These are phyloP conservation scores for Mycothermus thermophilus DNA, from an alignment of 495 filamentous ascomycete species.

Conservation along the genomic window DNA sequence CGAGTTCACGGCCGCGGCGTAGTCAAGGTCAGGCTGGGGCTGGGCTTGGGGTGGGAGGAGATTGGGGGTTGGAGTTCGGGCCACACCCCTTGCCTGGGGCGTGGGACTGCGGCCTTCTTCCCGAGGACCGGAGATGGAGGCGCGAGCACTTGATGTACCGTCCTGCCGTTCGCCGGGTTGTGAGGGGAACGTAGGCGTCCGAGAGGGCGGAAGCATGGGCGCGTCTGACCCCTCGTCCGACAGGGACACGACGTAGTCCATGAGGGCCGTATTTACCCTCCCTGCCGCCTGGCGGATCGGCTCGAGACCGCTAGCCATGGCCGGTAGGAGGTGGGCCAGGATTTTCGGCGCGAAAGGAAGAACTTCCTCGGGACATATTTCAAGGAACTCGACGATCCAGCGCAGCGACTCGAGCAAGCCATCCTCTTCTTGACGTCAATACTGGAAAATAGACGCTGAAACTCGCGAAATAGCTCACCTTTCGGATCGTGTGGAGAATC, in stretches of 20 bases:
- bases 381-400: slow-evolving; percentile 94
- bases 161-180: slow-evolving; percentile 40
- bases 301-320: slow-evolving; percentile 83
- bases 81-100: slow-evolving; percentile 28
- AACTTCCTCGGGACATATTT: slow-evolving; percentile 96
- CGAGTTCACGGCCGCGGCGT: slow-evolving; percentile 90
- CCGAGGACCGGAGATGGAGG: slow-evolving; percentile 39
- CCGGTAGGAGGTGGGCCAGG: slow-evolving; percentile 80
- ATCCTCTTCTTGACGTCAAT: slow-evolving; percentile 78
- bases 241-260: slow-evolving; percentile 81
- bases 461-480: too few species aligned
- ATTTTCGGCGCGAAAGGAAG: slow-evolving; percentile 85
- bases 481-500: too few species aligned
- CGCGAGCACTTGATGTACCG: slow-evolving; percentile 36
- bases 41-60: slow-evolving; percentile 29
- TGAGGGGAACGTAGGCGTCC: slow-evolving; percentile 34
- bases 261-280: slow-evolving; percentile 75
- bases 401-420: slow-evolving; percentile 79
- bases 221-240: slow-evolving; percentile 53
- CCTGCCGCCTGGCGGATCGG: slow-evolving; percentile 77
- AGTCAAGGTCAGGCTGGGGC: slow-evolving; percentile 69
- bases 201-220: slow-evolving; percentile 25
- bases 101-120: slow-evolving; percentile 44
- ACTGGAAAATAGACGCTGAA: too few species aligned
- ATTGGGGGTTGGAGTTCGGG: slow-evolving; percentile 33